A percentile compares a stretch with the other conserved stretches of the same genome.
Evolutionary conservation across 495 filamentous ascomycete genomes (phyloP).

Genomic region (Immersiella caudata): DNA sequence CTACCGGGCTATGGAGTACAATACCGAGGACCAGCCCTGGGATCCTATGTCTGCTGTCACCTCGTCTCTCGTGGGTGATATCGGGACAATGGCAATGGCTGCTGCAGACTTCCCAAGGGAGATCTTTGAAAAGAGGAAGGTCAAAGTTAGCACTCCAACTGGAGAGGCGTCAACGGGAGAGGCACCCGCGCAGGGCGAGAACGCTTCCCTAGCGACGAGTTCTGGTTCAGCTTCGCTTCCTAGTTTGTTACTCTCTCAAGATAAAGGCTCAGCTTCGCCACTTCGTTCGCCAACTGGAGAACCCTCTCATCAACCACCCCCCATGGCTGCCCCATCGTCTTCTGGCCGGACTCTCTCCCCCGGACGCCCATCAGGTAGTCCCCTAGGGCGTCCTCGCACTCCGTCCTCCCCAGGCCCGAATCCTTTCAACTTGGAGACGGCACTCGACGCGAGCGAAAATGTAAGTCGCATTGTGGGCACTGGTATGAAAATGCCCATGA

Average conservation of each 20-base stretch:
- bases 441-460: constrained; percentile 63
- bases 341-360: neutral
- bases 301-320: neutral
- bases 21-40: constrained; percentile 70
- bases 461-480: constrained; percentile 68
- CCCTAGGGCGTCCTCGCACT: neutral
- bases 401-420: neutral
- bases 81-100: constrained; percentile 76
- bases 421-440: constrained; percentile 53
- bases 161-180: neutral
- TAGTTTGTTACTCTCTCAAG: neutral
- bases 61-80: constrained; percentile 72
- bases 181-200: neutral
- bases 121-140: constrained; percentile 53
- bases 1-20: constrained; percentile 68
- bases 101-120: constrained; percentile 79
- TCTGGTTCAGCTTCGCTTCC: neutral
- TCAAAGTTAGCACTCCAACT: neutral
- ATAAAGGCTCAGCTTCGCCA: neutral
- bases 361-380: neutral
- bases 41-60: constrained; percentile 74
- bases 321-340: neutral
- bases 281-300: neutral
- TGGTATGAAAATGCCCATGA: constrained; percentile 75
- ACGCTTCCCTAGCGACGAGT: neutral